phyloP scores from a whole-genome alignment of 1,284 basidiomycete species.

The Ustilago crameri region DNA sequence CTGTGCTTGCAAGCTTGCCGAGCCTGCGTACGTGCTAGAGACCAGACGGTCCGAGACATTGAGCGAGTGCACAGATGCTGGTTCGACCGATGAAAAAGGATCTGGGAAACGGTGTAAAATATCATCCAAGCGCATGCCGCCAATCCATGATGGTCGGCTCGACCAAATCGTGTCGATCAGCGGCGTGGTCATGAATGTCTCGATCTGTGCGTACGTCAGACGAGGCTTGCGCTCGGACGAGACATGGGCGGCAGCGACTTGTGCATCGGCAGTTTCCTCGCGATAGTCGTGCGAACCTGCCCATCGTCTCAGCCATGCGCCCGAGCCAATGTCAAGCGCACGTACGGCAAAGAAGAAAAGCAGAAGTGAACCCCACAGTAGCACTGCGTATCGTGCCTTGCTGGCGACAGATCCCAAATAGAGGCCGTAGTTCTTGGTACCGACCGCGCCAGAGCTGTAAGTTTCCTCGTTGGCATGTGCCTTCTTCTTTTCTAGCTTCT shows the following conservation, averaged over 20 bases:
- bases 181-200: slow-evolving; percentile 41
- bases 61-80: neutral
- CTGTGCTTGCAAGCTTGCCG: slow-evolving; percentile 11
- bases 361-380: slow-evolving; percentile 57
- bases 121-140: slow-evolving; percentile 13
- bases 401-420: slow-evolving; percentile 58
- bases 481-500: slow-evolving; percentile 54
- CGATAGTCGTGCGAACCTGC: slow-evolving; percentile 59
- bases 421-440: slow-evolving; percentile 57
- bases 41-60: slow-evolving; percentile 2
- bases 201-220: slow-evolving; percentile 22
- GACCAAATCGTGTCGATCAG: slow-evolving; percentile 40
- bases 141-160: slow-evolving; percentile 21
- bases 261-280: slow-evolving; percentile 9
- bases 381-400: slow-evolving; percentile 27
- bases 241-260: slow-evolving; percentile 4
- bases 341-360: slow-evolving; percentile 56
- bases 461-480: slow-evolving; percentile 63
- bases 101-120: slow-evolving; percentile 19
- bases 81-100: slow-evolving; percentile 7
- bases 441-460: slow-evolving; percentile 57
- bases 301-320: slow-evolving; percentile 66
- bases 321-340: slow-evolving; percentile 54
- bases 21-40: neutral
- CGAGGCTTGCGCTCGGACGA: slow-evolving; percentile 8